These are phyloP conservation scores for Entomortierella lignicola DNA, from an alignment of 192 early-diverging fungal genomes.

Conservation along the genomic window DNA sequence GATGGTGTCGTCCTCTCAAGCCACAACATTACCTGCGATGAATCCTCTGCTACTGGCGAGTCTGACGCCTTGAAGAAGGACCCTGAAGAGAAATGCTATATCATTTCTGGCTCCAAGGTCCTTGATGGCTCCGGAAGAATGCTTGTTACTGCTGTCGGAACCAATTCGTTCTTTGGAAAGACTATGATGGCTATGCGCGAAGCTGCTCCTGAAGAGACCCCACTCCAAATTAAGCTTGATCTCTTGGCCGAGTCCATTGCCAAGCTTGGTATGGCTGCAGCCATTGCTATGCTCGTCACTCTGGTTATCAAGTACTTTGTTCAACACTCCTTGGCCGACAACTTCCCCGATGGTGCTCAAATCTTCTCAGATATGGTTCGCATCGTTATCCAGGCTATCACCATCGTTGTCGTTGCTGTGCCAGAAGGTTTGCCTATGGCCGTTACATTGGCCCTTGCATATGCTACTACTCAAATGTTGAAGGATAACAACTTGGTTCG, in stretches of 20 bases:
- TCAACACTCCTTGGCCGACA: slow-evolving; percentile 60
- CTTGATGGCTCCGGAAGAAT: slow-evolving; percentile 88
- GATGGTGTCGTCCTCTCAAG: slow-evolving; percentile 87
- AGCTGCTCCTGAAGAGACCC: slow-evolving; percentile 81
- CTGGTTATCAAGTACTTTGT: slow-evolving; percentile 74
- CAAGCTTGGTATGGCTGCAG: slow-evolving; percentile 88
- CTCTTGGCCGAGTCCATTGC: slow-evolving; percentile 93
- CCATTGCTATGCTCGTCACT: slow-evolving; percentile 86
- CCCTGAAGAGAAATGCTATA: slow-evolving; percentile 75
- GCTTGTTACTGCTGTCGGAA: slow-evolving; percentile 85
- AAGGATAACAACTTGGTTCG: slow-evolving; percentile 85
- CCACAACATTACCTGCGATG: slow-evolving; percentile 88
- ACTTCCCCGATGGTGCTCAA: slow-evolving; percentile 63
- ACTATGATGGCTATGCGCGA: slow-evolving; percentile 91
- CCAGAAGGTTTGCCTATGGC: slow-evolving; percentile 92
- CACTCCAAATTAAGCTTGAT: slow-evolving; percentile 93
- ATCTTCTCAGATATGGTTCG: slow-evolving; percentile 71
- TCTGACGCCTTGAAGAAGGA: slow-evolving; percentile 87
- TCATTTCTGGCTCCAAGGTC: slow-evolving; percentile 93
- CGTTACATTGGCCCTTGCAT: slow-evolving; percentile 86
- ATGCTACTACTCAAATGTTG: slow-evolving; percentile 86
- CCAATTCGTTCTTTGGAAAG: slow-evolving; percentile 88
- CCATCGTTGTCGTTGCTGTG: slow-evolving; percentile 85
- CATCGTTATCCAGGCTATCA: slow-evolving; percentile 85
- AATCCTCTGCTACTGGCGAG: slow-evolving; percentile 93